Base-by-base conservation (phyloP, 768 basidiomycete species). In the Pseudohyphozyma bogoriensis region DNA sequence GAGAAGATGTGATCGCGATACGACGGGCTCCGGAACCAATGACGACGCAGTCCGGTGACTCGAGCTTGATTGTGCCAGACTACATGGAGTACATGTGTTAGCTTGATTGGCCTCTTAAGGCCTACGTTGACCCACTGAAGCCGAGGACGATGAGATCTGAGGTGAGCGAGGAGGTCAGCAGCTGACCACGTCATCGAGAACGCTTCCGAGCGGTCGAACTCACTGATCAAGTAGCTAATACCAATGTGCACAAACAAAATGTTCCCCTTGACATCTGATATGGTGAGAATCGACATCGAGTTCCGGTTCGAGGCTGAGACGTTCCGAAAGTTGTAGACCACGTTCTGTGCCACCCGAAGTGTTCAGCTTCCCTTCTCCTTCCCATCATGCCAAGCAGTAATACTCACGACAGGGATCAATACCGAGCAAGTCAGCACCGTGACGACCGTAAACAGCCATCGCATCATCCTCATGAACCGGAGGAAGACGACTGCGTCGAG, bases 401-500 rank as follows among this genome's bases (percentile, higher is more conserved):
- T 20, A 50, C 47, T 29, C 47, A 50, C 47, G 18, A 50, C 47
- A 28, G 47, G 47, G 10, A 50, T 50, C 13, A 33, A 31, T 3
- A 50, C 29, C 16, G 31, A 4, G 29, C 29, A 12, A 20, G 47
- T 7, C 9, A 50, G 31, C 16, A 50, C 5, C 15, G 47, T 31
- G 87, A 87, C 77, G 31, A 76, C 75, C 24, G 78, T 74, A 76
- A 87, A 89, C 45, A 86, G 76, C 73, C 78, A 79, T 24, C 90
- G 85, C 71, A 86, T 79, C 75, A 97, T 81, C 57, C 91, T 84
- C 35, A 86, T 80, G 74, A 97, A 96, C 33, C 93, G 86, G 28
- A 99, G 81, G 74, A 86, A 99, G 28, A 86, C 81, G 52, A 90
- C 87, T 0, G 92, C 92, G 70, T 99, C 95, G 15, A 95, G 82